phyloP scores from a whole-genome alignment of 495 filamentous ascomycete species.

The Hypoxylon trugodes region DNA sequence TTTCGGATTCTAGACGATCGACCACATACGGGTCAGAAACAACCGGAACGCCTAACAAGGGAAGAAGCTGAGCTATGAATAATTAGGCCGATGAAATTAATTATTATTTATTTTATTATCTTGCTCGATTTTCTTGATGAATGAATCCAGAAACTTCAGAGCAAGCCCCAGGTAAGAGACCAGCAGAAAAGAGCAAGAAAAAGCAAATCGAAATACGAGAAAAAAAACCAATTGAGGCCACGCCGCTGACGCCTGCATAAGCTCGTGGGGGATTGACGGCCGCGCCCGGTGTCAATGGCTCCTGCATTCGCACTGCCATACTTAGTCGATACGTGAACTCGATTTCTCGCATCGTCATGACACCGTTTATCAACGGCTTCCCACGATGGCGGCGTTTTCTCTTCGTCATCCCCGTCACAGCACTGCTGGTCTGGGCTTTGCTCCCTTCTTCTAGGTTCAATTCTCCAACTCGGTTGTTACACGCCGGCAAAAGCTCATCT shows the following conservation, averaged over 20 bases:
- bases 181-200: constrained; percentile 2
- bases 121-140: constrained; percentile 11
- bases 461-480: constrained; percentile 40
- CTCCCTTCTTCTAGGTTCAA: constrained; percentile 42
- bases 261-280: constrained; percentile 10
- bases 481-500: constrained; percentile 25
- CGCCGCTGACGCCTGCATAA: constrained; percentile 20
- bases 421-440: constrained; percentile 42
- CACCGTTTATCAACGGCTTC: constrained; percentile 44
- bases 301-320: constrained; percentile 13
- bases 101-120: too few relatives aligned
- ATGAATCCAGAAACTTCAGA: constrained; percentile 12
- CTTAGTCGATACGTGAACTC: constrained; percentile 17
- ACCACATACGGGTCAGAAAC: not conserved
- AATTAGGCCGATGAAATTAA: constrained; percentile 5
- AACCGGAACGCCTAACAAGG: not conserved
- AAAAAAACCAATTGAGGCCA: not conserved
- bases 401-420: constrained; percentile 36
- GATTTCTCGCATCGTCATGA: constrained; percentile 28
- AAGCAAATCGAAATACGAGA: too few relatives aligned
- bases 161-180: constrained; percentile 22
- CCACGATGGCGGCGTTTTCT: constrained; percentile 50
- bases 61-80: constrained; percentile 2
- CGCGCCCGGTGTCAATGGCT: constrained; percentile 17
- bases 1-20: constrained; percentile 15